Evolutionary conservation across 2,329 filamentous ascomycete species (phyloP), one percentile per base, ranked within the genome.

Genomic region (Rutstroemia sp.): DNA sequence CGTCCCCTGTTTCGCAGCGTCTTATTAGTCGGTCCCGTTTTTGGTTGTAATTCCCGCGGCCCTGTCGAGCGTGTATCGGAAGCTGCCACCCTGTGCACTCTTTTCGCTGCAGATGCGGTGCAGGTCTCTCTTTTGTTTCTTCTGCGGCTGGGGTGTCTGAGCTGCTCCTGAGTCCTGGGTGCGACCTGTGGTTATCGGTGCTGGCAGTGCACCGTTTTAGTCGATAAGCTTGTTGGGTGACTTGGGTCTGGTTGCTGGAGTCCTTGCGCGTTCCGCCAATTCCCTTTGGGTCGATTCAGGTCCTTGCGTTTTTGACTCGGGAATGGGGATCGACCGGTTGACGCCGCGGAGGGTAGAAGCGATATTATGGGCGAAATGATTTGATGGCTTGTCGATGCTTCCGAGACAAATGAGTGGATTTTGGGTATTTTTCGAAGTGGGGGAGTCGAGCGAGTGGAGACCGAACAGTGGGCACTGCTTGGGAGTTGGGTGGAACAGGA

Each of bases 281-380:
- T 38, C 51, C 41, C 34, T 48, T 38, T 23, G 51, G 25, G 45
- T 52, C 12, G 39, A 45, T 46, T 34, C 17, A 42, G 51, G 51
- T 48, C 51, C 51, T 38, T 53, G 51, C 51, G 51, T 48, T 38
- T 17, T 39, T 37, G 42, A 23, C 27, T 53, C 19, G 14, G 21
- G 30, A 38, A 19, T 54, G 44, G 34, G 23, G 51, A 54, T 54
- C 51, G 51, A 46, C 51, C 23, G 41, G n/a, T 45, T 37, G n/a
- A 52, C 50, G 19, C 51, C 51, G 51, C 44, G 34, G 44, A 54
- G 39, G 34, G 17, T 7, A 25, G 21, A 30, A 30, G 27, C 27
- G 27, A 30, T 30, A 30, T 30, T 30, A 30, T 30, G 27, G 27
- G 27, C 10, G 27, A 30, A 10, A 30, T 30, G 27, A 30, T 30